Conservation (phyloP, 2,329 filamentous ascomycete species). For the Exserohilum rostratum region DNA sequence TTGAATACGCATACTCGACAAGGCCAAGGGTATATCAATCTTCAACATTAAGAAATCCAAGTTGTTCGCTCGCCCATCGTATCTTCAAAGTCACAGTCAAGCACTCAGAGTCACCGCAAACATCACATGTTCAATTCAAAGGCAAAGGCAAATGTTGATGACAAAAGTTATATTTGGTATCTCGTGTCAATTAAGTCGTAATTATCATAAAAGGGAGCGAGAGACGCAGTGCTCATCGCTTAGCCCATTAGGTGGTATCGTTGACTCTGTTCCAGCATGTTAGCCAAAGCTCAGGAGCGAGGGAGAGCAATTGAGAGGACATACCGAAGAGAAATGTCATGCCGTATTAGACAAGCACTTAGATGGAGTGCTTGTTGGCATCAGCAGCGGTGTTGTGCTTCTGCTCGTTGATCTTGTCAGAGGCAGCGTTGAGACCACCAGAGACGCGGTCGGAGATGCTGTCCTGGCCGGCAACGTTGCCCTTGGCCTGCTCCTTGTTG, state of each 20-base stretch:
- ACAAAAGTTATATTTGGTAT: slow-evolving; percentile 34
- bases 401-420: slow-evolving; percentile 61
- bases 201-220: slow-evolving; percentile 22
- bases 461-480: slow-evolving; percentile 60
- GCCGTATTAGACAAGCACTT: slow-evolving; percentile 20
- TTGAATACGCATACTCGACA: no score
- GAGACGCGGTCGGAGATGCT: slow-evolving; percentile 57
- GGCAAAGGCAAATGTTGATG: slow-evolving; percentile 6
- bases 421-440: slow-evolving; percentile 58
- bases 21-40: no score
- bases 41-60: no score
- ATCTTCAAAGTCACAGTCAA: no score
- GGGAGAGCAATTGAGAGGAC: not conserved
- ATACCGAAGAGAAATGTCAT: slow-evolving; percentile 28
- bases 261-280: slow-evolving; percentile 15
- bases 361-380: slow-evolving; percentile 55
- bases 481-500: slow-evolving; percentile 66
- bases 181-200: slow-evolving; percentile 31
- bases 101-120: no score
- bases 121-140: not conserved
- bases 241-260: slow-evolving; percentile 17
- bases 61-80: no score
- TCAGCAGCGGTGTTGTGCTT: slow-evolving; percentile 58
- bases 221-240: slow-evolving; percentile 28
- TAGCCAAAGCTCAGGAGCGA: not conserved